Evolutionary conservation across 306 rosid species (phyloP).

Genomic region (Vigna radiata): DNA sequence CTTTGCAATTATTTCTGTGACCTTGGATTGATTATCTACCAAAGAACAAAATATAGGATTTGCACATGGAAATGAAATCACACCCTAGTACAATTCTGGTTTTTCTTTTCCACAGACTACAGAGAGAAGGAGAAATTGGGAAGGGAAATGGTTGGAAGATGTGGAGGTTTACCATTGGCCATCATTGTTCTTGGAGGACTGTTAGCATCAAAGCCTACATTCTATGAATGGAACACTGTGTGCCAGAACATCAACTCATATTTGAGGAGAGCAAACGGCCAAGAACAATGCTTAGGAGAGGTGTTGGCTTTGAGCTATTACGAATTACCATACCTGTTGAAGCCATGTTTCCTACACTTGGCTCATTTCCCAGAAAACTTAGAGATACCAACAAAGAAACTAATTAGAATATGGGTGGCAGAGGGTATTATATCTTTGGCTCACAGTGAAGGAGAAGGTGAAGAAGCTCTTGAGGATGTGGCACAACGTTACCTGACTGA

Average conservation of each 20-base stretch:
- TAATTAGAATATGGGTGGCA: slow-evolving; percentile 63
- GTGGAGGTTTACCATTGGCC: slow-evolving; percentile 67
- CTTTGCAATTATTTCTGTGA: slow-evolving; percentile 7
- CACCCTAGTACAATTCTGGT: background rate
- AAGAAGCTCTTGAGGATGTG: slow-evolving; percentile 47
- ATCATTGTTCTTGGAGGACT: slow-evolving; percentile 69
- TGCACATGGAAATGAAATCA: slow-evolving; percentile 13
- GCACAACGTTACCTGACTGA: slow-evolving; percentile 54
- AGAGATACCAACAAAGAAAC: slow-evolving; percentile 57
- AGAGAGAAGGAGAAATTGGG: slow-evolving; percentile 56
- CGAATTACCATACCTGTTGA: slow-evolving; percentile 63
- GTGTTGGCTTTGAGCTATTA: slow-evolving; percentile 62
- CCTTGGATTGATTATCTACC: slow-evolving; percentile 24
- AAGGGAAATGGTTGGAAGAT: slow-evolving; percentile 64
- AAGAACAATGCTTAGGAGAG: slow-evolving; percentile 49
- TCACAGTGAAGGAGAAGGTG: slow-evolving; percentile 45
- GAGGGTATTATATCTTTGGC: slow-evolving; percentile 60
- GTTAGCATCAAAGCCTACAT: slow-evolving; percentile 58
- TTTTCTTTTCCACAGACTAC: slow-evolving; percentile 40
- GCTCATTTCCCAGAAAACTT: slow-evolving; percentile 63
- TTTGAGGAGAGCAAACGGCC: slow-evolving; percentile 51
- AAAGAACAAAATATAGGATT: slow-evolving; percentile 19
- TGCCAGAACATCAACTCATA: slow-evolving; percentile 48
- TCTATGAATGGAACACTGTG: slow-evolving; percentile 58
- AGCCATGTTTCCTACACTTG: slow-evolving; percentile 62